A percentile compares a stretch with the other conserved stretches of the same genome.
These are phyloP conservation scores for Taxillus chinensis DNA, from an alignment of 164 flowering plant species.

Conservation along the genomic window DNA sequence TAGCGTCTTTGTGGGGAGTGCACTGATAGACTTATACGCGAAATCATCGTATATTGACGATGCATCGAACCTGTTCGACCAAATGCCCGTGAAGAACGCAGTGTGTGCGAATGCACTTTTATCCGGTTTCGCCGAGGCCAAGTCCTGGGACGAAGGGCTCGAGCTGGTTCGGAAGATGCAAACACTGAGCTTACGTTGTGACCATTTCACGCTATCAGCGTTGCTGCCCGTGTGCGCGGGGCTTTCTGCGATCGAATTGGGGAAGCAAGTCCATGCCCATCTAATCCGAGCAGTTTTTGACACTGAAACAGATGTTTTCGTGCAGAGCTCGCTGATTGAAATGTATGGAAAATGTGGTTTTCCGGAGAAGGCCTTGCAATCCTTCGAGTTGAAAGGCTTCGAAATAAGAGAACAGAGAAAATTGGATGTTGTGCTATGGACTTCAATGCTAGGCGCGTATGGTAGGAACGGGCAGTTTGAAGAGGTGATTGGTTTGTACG, in stretches of 20 bases:
- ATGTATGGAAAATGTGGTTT: conserved; percentile 81
- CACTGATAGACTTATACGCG: conserved; percentile 43
- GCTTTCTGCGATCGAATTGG: conserved; percentile 40
- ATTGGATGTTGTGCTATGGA: conserved; percentile 68
- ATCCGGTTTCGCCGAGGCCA: conserved; percentile 47
- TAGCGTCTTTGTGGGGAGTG: conserved; percentile 63
- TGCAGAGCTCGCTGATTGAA: conserved; percentile 62
- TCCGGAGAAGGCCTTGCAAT: conserved; percentile 33
- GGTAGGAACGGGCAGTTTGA: conserved; percentile 48
- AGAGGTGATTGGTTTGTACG: conserved; percentile 37
- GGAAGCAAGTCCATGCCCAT: conserved; percentile 45
- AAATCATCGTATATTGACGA: conserved; percentile 25
- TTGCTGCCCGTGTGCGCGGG: conserved; percentile 43
- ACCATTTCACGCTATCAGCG: conserved; percentile 48
- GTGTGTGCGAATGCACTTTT: conserved; percentile 68
- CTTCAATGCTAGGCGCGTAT: conserved; percentile 58
- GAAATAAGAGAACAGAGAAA: conserved; percentile 9
- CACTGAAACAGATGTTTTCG: conserved; percentile 32
- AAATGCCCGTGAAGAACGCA: conserved; percentile 60
- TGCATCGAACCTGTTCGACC: conserved; percentile 53
- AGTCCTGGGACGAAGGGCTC: conserved; percentile 41
- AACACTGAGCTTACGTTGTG: conserved; percentile 26
- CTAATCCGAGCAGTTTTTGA: conserved; percentile 18
- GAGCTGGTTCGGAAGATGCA: conserved; percentile 33
- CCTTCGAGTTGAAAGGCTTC: conserved; percentile 35